phyloP scores from a whole-genome alignment of 441 rosid genomes.

The Erodium moschatum region DNA sequence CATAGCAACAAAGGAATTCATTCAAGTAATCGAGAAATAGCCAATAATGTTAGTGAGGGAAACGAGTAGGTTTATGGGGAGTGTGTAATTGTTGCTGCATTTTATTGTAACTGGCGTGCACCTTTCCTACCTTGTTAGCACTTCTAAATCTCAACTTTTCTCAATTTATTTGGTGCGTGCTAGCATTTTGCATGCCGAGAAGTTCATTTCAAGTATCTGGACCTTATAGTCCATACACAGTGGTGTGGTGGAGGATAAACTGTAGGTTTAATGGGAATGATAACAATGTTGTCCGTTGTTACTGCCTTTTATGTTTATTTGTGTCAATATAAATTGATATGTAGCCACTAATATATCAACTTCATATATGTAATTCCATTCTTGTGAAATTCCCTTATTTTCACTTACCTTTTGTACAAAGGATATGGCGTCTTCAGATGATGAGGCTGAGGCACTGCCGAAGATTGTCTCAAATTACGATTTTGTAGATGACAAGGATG shows the following conservation, averaged over 20 bases:
- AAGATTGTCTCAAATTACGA: conserved; percentile 44
- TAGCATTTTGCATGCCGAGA: not conserved
- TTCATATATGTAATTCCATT: not conserved
- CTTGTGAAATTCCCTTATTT: not conserved
- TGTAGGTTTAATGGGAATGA: no score
- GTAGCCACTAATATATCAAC: not conserved
- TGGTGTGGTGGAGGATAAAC: not conserved
- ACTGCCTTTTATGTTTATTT: no score
- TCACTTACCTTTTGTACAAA: not conserved
- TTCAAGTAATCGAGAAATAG: not conserved
- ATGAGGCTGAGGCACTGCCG: conserved; percentile 46
- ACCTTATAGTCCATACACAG: not conserved
- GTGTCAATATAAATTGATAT: not conserved
- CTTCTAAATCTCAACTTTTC: not conserved
- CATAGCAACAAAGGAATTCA: not conserved
- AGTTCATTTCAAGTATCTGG: not conserved
- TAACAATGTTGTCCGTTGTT: no score
- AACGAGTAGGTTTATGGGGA: not conserved
- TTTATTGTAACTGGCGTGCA: not conserved
- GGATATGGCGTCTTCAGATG: conserved; percentile 44
- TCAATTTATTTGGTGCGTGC: no score
- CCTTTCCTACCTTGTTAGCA: not conserved
- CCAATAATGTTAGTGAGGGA: not conserved
- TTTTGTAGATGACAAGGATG: conserved; percentile 48
- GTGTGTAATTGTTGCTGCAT: not conserved